A percentile compares a stretch with the other conserved stretches of the same genome.
phyloP scores from a whole-genome alignment of 805 yeast species.

The Ogataea pini region DNA sequence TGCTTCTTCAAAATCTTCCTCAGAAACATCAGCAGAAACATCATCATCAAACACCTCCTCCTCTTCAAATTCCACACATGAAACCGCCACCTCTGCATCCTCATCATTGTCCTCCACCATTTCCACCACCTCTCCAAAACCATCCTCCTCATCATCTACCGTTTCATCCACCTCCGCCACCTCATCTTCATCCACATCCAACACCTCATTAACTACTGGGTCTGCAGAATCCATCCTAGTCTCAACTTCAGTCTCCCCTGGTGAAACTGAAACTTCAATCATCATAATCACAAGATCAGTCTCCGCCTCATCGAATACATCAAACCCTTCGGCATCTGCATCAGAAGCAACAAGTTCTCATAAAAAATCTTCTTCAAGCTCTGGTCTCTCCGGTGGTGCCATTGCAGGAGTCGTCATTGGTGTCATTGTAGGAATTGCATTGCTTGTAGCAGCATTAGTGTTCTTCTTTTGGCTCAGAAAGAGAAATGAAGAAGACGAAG shows the following conservation, averaged over 20 bases:
- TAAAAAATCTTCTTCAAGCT: constrained; percentile 8
- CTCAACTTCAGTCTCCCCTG: constrained; percentile 28
- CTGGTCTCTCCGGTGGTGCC: constrained; percentile 33
- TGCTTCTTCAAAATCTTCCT: constrained; percentile 11
- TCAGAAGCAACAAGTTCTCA: constrained; percentile 11
- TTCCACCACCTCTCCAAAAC: constrained; percentile 18
- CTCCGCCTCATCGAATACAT: constrained; percentile 20
- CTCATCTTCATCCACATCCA: constrained; percentile 15
- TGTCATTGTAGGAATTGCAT: constrained; percentile 27
- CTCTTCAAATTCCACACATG: constrained; percentile 13
- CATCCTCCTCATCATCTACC: constrained; percentile 17
- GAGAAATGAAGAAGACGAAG: constrained; percentile 18
- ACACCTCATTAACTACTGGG: constrained; percentile 13
- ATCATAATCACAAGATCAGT: constrained; percentile 29
- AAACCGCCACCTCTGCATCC: constrained; percentile 18
- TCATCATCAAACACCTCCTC: constrained; percentile 14
- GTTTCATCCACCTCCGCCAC: constrained; percentile 3
- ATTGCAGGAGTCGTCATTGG: constrained; percentile 40
- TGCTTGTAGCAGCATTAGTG: constrained; percentile 18
- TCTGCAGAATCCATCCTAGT: constrained; percentile 12
- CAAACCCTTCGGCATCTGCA: constrained; percentile 17
- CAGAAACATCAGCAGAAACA: no score
- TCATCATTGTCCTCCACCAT: constrained; percentile 17
- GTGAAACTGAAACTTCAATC: constrained; percentile 23
- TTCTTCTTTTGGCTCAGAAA: constrained; percentile 29